Base-by-base conservation (phyloP, 2,329 filamentous ascomycete genomes). In the Sphaerulina musiva region DNA sequence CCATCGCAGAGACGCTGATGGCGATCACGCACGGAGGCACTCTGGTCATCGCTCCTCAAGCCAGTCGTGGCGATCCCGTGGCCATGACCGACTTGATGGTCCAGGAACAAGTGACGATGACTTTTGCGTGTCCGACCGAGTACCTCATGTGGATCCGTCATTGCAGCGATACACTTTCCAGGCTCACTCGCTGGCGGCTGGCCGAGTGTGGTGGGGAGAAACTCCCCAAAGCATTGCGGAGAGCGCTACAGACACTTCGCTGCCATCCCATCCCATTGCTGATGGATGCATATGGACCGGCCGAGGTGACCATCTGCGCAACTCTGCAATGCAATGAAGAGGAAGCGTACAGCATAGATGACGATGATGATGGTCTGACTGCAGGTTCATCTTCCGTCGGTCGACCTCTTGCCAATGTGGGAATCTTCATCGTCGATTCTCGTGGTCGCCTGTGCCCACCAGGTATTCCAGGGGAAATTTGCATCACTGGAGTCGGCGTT, bases 381-480 rank as follows among this genome's bases (percentile, higher is more conserved):
- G 5, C 34, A 17, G 46, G 41, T 23, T 48, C 51, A n/a, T 48
- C 51, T 32, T 59, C 54, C 2, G 46, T 58, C 2, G 59, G 59
- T 2, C 36, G 46, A 2, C 47, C 69, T 2, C 39, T 73, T 4
- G 68, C 70, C 1, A 75, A 75, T 57, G 71, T 69, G 46, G 49
- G 56, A 0, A 48, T 69, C 26, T 75, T 73, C 54, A 68, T 79
- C 39, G 20, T 78, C 0, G 75, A 77, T 56, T 55, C 68, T 3
- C 34, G 73, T 1, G 58, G 66, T 42, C 54, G 69, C 14, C 66
- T 70, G 1, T 66, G 74, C 4, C 72, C 76, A 0, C 46, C 67
- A 5, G 76, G 76, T 0, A 55, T 69, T 1, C 60, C 69, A 0
- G 77, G 77, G 3, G 74, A 78, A 55, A 66, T 79, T 4, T 66